phyloP scores from a whole-genome alignment of 1,284 basidiomycete species.

The Rhodotorula mucilaginosa region DNA sequence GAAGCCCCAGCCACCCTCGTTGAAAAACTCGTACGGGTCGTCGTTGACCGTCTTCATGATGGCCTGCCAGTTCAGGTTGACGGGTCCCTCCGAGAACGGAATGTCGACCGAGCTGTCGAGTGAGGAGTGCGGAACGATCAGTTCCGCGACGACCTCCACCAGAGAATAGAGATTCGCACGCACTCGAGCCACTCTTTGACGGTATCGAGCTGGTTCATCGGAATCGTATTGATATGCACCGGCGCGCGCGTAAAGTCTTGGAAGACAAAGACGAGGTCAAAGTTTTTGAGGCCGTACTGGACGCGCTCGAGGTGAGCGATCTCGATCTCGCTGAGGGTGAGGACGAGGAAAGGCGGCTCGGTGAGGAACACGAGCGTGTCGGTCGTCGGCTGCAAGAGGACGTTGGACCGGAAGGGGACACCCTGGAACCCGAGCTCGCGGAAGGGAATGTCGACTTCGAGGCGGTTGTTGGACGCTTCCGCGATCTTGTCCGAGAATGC shows the following conservation, averaged over 20 bases:
- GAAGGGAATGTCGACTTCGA: conserved; percentile 96
- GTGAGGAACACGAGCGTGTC: conserved; percentile 95
- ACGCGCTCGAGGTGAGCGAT: conserved; percentile 96
- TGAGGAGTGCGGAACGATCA: conserved; percentile 1
- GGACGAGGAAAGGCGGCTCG: conserved; percentile 93
- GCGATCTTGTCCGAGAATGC: conserved; percentile 89
- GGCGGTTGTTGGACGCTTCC: conserved; percentile 72
- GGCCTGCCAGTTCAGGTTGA: conserved; percentile 96
- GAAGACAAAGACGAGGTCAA: conserved; percentile 95
- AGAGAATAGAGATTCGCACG: conserved; percentile 47
- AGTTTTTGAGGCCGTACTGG: conserved; percentile 93
- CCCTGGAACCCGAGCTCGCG: conserved; percentile 95
- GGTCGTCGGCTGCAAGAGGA: conserved; percentile 90
- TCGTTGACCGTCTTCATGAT: conserved; percentile 79
- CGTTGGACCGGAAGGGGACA: conserved; percentile 93
- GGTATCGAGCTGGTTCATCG: conserved; percentile 83
- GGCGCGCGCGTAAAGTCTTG: conserved; percentile 91
- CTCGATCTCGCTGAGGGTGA: conserved; percentile 91
- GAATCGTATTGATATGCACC: conserved; percentile 92
- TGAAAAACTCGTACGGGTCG: conserved; percentile 93
- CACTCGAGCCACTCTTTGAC: conserved; percentile 98
- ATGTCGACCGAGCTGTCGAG: conserved; percentile 83
- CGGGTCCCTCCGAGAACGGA: conserved; percentile 89
- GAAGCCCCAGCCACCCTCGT: conserved; percentile 92
- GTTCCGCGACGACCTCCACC: conserved; percentile 1